phyloP scores from a whole-genome alignment of 345 rosid genomes.

The Aquilaria sinensis region DNA sequence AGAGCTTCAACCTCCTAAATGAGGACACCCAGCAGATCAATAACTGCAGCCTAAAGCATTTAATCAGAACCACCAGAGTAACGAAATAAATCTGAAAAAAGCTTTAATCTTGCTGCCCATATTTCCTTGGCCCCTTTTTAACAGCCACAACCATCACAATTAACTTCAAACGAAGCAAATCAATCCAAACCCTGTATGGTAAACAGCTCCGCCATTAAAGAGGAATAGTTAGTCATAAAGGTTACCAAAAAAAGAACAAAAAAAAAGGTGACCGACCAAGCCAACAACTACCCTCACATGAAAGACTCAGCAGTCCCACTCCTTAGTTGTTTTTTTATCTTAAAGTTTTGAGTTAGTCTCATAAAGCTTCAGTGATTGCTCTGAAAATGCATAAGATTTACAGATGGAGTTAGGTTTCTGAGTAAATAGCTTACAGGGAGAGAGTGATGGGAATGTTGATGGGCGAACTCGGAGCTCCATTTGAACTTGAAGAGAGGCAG shows the following conservation, averaged over 20 bases:
- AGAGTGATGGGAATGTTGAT: constrained; percentile 18
- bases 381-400: background rate
- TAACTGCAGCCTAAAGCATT: no score
- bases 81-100: no score
- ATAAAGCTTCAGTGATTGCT: constrained; percentile 4
- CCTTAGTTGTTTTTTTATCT: no score
- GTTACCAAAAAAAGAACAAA: constrained; percentile 14
- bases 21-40: no score
- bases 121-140: constrained; percentile 3
- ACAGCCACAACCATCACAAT: constrained; percentile 18
- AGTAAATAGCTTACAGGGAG: constrained; percentile 19
- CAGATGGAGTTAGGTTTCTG: background rate
- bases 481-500: background rate
- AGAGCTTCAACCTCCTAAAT: no score
- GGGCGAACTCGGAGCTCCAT: constrained; percentile 33
- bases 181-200: background rate
- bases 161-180: constrained; percentile 6
- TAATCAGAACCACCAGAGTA: no score
- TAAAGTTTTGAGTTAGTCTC: background rate
- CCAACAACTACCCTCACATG: no score
- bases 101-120: constrained; percentile 7
- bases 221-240: constrained; percentile 1
- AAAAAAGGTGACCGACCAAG: background rate
- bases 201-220: background rate
- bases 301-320: no score